phyloP scores from a whole-genome alignment of 176 grass and related monocot genomes.

The Avena atlantica region DNA sequence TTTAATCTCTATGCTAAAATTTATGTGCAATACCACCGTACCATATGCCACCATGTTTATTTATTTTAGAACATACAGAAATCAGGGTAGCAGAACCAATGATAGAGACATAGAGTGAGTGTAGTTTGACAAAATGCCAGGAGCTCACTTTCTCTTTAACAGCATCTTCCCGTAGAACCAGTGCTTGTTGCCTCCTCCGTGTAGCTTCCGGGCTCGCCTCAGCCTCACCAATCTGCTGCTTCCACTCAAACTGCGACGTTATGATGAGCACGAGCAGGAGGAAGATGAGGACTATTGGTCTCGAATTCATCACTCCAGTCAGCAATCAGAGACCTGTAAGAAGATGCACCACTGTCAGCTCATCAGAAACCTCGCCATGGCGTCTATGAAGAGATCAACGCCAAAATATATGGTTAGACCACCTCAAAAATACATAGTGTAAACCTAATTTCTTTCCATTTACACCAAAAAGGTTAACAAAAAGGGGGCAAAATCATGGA shows the following conservation, averaged over 20 bases:
- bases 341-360: not conserved
- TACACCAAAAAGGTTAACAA: not conserved
- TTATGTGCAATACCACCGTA: not conserved
- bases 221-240: constrained; percentile 70
- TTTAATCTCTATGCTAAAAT: constrained; percentile 1
- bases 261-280: constrained; percentile 77
- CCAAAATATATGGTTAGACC: not conserved
- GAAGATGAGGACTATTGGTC: constrained; percentile 66
- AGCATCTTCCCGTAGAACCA: constrained; percentile 56
- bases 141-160: constrained; percentile 78
- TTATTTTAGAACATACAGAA: not conserved
- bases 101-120: not conserved
- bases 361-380: not conserved
- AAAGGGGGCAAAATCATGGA: not conserved
- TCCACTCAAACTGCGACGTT: constrained; percentile 83
- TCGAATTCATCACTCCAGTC: constrained; percentile 56
- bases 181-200: constrained; percentile 49
- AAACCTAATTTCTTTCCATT: not conserved
- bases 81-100: not conserved
- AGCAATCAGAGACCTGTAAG: constrained; percentile 44
- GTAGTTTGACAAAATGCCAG: not conserved
- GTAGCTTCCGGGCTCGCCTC: constrained; percentile 54
- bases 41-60: not conserved
- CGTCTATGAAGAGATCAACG: not conserved
- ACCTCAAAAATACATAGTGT: not conserved